Base-by-base conservation (phyloP, 2,329 filamentous ascomycete genomes). In the Xylaria digitata region DNA sequence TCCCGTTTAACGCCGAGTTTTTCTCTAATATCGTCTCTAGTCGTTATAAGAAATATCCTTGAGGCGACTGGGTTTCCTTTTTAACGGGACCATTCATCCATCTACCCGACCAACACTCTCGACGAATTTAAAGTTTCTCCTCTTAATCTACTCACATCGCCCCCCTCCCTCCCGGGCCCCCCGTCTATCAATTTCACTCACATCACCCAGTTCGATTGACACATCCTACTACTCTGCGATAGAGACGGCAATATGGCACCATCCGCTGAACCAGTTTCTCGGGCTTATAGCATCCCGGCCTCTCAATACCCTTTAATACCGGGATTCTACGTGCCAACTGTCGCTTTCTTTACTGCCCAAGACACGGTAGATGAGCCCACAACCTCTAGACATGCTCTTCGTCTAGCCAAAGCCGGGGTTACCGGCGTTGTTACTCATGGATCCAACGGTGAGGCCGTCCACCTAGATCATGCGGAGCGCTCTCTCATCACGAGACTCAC, bases 361-460 rank as follows among this genome's bases (percentile, higher is more conserved):
- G 85, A 87, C 74, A 81, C 85, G 21, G 75, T 87, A 48, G 85
- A 87, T 67, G 70, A 84, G 15, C 70, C 76, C 9, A 81, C 83
- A 15, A 81, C 81, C 43, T 78, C 79, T 61, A 80, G 79, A 43
- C 78, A 80, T 65, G 86, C 85, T 2, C 76, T 83, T 42, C 70
- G 70, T 21, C 65, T 70, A 9, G 70, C 70, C 7, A 66, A 67
- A 49, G 64, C 61, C 21, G 55, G 72, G 64, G 76, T 74, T 70
- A 64, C 32, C n/a, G 34, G 56, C 76, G 79, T 93, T 65, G 88
- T 91, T 52, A 87, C 89, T 48, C 89, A 91, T 75, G 91, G 90
- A 57, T 91, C 89, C 70, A 93, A 92, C 72, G 90, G 91, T 72
- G 90, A 93, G 79, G 89, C 90, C 8, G 89, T 92, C 2, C 90